These are phyloP conservation scores for Kwoniella shivajii DNA, from an alignment of 1,284 basidiomycete species.

Conservation along the genomic window DNA sequence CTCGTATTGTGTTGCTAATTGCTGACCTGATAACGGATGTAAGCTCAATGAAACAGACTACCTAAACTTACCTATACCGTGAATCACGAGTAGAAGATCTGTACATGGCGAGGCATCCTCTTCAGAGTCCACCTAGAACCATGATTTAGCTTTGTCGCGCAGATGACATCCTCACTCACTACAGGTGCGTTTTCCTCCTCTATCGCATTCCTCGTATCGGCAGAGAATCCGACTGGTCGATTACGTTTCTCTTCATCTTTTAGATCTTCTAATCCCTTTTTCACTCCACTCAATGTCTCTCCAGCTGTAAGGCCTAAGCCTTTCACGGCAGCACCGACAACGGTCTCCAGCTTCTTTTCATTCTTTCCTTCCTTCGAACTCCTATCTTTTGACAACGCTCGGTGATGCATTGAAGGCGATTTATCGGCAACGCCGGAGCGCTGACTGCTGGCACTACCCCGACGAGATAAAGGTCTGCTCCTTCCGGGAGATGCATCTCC, in stretches of 20 bases:
- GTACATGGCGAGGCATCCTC: constrained; percentile 54
- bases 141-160: not conserved
- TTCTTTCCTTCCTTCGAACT: not conserved
- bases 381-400: constrained; percentile 12
- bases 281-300: constrained; percentile 18
- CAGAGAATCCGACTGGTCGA: constrained; percentile 6
- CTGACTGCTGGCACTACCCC: constrained; percentile 31
- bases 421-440: constrained; percentile 17
- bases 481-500: constrained; percentile 9
- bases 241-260: constrained; percentile 17
- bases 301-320: constrained; percentile 14
- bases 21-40: constrained; percentile 34
- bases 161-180: constrained; percentile 16
- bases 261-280: constrained; percentile 20
- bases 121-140: constrained; percentile 35
- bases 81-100: constrained; percentile 58
- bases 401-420: constrained; percentile 16
- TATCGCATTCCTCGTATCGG: constrained; percentile 29
- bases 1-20: constrained; percentile 57
- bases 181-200: constrained; percentile 51
- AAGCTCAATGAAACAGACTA: not conserved
- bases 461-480: constrained; percentile 25
- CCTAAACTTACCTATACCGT: constrained; percentile 55
- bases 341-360: constrained; percentile 7
- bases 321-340: constrained; percentile 21